These are phyloP conservation scores for Rhodotorula sp. DNA, from an alignment of 1,284 basidiomycete species.

Conservation along the genomic window DNA sequence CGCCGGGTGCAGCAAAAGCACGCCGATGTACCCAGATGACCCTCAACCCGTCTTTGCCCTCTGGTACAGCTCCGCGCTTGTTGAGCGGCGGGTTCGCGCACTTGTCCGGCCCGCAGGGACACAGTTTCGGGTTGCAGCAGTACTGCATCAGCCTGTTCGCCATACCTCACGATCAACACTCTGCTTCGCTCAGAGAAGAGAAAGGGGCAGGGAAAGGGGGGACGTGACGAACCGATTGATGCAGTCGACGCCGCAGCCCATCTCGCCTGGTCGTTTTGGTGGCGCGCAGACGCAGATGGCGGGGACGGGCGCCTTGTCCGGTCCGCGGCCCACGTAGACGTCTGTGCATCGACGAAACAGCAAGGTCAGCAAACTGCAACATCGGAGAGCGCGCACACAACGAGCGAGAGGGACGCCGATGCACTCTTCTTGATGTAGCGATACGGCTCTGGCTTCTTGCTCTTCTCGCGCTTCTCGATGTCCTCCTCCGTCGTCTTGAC, in stretches of 20 bases:
- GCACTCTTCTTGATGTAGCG: conserved; percentile 47
- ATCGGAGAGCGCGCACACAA: conserved; percentile 10
- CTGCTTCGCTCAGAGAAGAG: neutral
- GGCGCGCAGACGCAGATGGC: conserved; percentile 49
- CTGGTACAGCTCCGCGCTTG: conserved; percentile 48
- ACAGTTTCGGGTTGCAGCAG: conserved; percentile 51
- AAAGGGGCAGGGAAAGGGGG: neutral
- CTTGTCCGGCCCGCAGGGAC: conserved; percentile 48
- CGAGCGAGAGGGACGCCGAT: conserved; percentile 44
- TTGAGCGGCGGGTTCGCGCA: conserved; percentile 40
- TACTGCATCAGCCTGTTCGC: conserved; percentile 50
- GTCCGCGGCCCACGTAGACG: conserved; percentile 25
- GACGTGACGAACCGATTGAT: conserved; percentile 48
- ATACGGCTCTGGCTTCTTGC: conserved; percentile 47
- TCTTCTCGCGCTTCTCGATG: conserved; percentile 15
- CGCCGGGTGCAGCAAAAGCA: too few relatives aligned
- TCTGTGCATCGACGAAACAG: conserved; percentile 15
- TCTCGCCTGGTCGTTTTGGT: conserved; percentile 37
- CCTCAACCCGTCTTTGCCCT: conserved; percentile 41
- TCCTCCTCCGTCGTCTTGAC: conserved; percentile 11
- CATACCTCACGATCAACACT: too few relatives aligned
- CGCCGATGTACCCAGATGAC: conserved; percentile 35
- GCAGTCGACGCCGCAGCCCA: conserved; percentile 51
- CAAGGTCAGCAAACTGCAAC: conserved; percentile 15
- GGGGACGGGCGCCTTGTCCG: conserved; percentile 18